These are phyloP conservation scores for Melanogaster broomeanus DNA, from an alignment of 768 basidiomycete genomes.

Conservation along the genomic window DNA sequence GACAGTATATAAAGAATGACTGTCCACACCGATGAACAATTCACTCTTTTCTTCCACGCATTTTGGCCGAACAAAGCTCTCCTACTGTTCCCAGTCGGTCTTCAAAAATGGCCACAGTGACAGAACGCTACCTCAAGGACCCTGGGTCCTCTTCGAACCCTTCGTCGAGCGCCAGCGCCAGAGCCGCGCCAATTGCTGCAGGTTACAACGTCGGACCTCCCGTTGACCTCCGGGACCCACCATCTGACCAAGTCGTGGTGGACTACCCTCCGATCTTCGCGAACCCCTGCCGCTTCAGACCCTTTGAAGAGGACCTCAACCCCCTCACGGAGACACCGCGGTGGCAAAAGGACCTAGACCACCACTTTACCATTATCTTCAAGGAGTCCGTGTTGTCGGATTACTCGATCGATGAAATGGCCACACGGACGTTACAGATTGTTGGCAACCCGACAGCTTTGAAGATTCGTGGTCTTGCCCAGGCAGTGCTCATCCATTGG, in stretches of 20 bases:
- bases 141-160: neutral
- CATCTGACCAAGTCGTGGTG: neutral
- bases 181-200: neutral
- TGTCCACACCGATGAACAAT: neutral
- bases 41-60: neutral
- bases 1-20: neutral
- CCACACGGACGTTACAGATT: slow-evolving; percentile 8
- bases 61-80: no score
- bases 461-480: slow-evolving; percentile 12
- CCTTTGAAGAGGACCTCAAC: slow-evolving; percentile 8
- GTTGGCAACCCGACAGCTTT: slow-evolving; percentile 9
- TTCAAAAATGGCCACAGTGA: neutral
- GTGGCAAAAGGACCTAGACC: slow-evolving; percentile 18
- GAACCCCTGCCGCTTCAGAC: slow-evolving; percentile 5
- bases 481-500: slow-evolving; percentile 14
- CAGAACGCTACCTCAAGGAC: neutral
- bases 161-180: neutral
- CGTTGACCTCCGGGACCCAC: neutral
- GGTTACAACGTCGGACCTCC: neutral
- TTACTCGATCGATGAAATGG: slow-evolving; percentile 8
- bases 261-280: neutral
- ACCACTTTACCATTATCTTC: slow-evolving; percentile 15
- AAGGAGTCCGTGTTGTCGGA: slow-evolving; percentile 3
- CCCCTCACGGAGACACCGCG: neutral
- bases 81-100: neutral